Conservation (phyloP, 2,329 filamentous ascomycete species). For the Penicillium sp. region DNA sequence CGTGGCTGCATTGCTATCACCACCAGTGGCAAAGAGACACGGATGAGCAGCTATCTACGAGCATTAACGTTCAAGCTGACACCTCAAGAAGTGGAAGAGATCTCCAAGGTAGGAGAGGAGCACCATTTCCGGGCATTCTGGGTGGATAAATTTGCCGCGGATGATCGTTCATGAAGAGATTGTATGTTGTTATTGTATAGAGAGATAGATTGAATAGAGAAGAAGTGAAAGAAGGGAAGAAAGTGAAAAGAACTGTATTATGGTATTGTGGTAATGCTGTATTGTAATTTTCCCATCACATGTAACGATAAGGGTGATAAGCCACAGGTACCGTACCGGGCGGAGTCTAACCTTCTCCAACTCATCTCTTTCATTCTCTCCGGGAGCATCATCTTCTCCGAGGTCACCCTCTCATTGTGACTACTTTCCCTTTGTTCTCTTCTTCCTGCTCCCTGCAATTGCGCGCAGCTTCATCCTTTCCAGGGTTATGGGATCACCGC, state of each 20-base stretch:
- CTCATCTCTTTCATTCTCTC: slow-evolving; percentile 8
- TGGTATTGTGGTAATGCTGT: no score
- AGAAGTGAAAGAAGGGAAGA: background rate
- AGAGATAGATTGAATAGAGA: background rate
- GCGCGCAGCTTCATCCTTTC: background rate
- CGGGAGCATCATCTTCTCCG: slow-evolving; percentile 9
- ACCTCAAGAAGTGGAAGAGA: slow-evolving; percentile 57
- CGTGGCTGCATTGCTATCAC: slow-evolving; percentile 61
- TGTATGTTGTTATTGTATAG: background rate
- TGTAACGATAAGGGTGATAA: slow-evolving; percentile 13
- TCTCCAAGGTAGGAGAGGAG: slow-evolving; percentile 50
- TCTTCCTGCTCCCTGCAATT: slow-evolving; percentile 1
- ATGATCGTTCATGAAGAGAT: slow-evolving; percentile 40
- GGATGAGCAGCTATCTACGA: slow-evolving; percentile 59
- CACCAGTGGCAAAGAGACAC: slow-evolving; percentile 61
- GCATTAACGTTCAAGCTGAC: slow-evolving; percentile 60
- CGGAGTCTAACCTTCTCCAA: slow-evolving; percentile 11
- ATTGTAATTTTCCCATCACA: no score
- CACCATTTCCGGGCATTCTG: slow-evolving; percentile 57
- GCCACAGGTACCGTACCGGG: slow-evolving; percentile 2
- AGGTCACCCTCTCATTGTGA: slow-evolving; percentile 7
- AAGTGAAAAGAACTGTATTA: background rate
- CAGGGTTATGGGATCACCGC: slow-evolving; percentile 11
- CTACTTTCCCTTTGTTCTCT: background rate
- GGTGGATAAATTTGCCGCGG: slow-evolving; percentile 48